These are phyloP conservation scores for Pluteus cervinus DNA, from an alignment of 768 basidiomycete species.

Conservation along the genomic window DNA sequence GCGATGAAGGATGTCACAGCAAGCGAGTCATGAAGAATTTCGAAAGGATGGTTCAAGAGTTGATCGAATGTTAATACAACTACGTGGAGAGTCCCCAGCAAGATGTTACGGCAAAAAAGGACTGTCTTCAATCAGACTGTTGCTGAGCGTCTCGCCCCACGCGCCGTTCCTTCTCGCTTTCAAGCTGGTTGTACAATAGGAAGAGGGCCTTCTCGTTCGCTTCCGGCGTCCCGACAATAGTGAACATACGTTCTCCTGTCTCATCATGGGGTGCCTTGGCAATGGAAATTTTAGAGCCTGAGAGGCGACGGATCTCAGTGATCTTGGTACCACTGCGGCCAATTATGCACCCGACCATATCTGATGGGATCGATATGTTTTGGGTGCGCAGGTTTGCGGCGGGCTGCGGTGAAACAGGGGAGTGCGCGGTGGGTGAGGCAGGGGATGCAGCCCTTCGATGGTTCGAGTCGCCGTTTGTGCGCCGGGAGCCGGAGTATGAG, in stretches of 20 bases:
- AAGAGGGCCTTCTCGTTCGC: constrained; percentile 98
- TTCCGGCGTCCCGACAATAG: constrained; percentile 93
- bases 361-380: constrained; percentile 98
- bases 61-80: too few relatives aligned
- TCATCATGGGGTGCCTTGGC: constrained; percentile 99
- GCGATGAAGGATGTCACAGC: too few relatives aligned
- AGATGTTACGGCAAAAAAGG: too few relatives aligned
- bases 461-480: constrained; percentile 55
- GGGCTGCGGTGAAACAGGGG: constrained; percentile 48
- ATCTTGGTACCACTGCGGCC: constrained; percentile 97
- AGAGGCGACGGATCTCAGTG: constrained; percentile 96
- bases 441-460: constrained; percentile 45
- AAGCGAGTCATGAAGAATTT: too few relatives aligned
- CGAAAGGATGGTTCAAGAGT: too few relatives aligned
- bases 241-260: constrained; percentile 99
- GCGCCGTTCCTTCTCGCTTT: constrained; percentile 93
- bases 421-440: constrained; percentile 37
- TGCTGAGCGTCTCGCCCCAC: constrained; percentile 81
- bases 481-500: constrained; percentile 46
- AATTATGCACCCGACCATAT: constrained; percentile 98
- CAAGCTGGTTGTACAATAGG: constrained; percentile 93
- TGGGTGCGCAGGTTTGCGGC: constrained; percentile 90
- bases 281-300: constrained; percentile 96
- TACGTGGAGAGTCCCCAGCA: too few relatives aligned
- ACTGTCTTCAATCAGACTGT: too few relatives aligned